A percentile compares a stretch with the other conserved stretches of the same genome.
Conservation (phyloP, 768 basidiomycete species). For the Botryobasidium botryosum region DNA sequence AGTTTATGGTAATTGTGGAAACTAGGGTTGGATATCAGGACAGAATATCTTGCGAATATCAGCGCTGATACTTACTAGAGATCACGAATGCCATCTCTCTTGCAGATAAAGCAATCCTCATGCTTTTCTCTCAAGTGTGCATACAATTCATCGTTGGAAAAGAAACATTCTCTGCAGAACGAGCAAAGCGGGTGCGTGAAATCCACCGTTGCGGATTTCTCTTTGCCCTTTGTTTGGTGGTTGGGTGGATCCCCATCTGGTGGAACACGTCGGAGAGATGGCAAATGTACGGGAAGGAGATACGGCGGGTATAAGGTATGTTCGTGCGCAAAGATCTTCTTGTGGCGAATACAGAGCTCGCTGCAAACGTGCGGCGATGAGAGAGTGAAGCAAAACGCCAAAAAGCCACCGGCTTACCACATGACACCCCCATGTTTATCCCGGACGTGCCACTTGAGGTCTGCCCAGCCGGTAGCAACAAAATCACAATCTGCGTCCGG, state of each 20-base stretch:
- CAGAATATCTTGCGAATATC: background rate
- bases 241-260: slow-evolving; percentile 9
- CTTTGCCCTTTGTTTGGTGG: slow-evolving; percentile 19
- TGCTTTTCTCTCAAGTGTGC: slow-evolving; percentile 84
- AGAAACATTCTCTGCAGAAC: slow-evolving; percentile 89
- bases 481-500: slow-evolving; percentile 72
- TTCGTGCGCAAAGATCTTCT: slow-evolving; percentile 94
- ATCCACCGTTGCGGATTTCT: slow-evolving; percentile 19
- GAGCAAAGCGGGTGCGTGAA: slow-evolving; percentile 56
- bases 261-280: slow-evolving; percentile 45
- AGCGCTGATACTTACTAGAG: slow-evolving; percentile 52
- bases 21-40: slow-evolving; percentile 24
- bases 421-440: slow-evolving; percentile 57
- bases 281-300: slow-evolving; percentile 55
- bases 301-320: slow-evolving; percentile 64
- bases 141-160: slow-evolving; percentile 85
- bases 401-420: slow-evolving; percentile 40
- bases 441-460: slow-evolving; percentile 71
- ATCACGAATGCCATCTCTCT: slow-evolving; percentile 57
- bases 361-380: no score
- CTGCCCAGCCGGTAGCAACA: slow-evolving; percentile 74
- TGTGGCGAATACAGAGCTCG: slow-evolving; percentile 71
- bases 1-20: slow-evolving; percentile 66
- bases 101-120: slow-evolving; percentile 95
- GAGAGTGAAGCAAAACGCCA: background rate